Base-by-base conservation (phyloP, 129 eudicot genomes). In the sunflower (Helianthus annuus) region DNA sequence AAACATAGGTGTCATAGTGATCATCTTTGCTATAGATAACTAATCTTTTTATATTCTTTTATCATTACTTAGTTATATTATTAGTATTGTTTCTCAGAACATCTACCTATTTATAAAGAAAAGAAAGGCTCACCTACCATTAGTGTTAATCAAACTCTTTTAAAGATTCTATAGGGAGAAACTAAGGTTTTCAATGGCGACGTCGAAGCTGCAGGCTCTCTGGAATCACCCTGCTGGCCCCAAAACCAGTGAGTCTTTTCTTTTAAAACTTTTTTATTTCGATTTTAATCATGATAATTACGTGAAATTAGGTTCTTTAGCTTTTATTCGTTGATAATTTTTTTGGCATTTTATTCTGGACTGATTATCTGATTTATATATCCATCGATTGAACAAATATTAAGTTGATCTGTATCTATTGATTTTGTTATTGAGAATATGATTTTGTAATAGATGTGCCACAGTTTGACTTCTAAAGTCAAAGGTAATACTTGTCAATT, bases 201-300 rank as follows among this genome's bases (percentile, higher is more conserved):
- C 90, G 13, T 88, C 90, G 11, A 88, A 88, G 72, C 86, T 88
- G 61, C 88, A 80, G 61, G 86, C 90, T 55, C 80, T 92, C 10
- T 92, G 96, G 97, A 89, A 92, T 46, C 97, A 92, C 73, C 97
- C 97, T 2, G 97, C 97, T 62, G 97, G 97, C 67, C 98, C 98
- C 65, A 93, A 93, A 79, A 93, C 98, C 36, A 93, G 98, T 92
- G 19, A 68, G 76, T 81, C n/a, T 4, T 44, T 11, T 64, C 49
- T 48, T 24, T 36, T 15, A 15, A 32, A 22, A 0, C 3, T 51
- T 11, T 46, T 51, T 29, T 22, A 36, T n/a, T 27, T 27, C 12
- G 14, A 13, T 40, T 66, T 59, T 57, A 19, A 52, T 71, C 40
- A 17, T 40, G 34, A 66, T 40, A 53, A 4, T 52, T 4, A 39